These are phyloP conservation scores for Artemisia argyi DNA, from an alignment of 129 eudicot genomes.

Conservation along the genomic window DNA sequence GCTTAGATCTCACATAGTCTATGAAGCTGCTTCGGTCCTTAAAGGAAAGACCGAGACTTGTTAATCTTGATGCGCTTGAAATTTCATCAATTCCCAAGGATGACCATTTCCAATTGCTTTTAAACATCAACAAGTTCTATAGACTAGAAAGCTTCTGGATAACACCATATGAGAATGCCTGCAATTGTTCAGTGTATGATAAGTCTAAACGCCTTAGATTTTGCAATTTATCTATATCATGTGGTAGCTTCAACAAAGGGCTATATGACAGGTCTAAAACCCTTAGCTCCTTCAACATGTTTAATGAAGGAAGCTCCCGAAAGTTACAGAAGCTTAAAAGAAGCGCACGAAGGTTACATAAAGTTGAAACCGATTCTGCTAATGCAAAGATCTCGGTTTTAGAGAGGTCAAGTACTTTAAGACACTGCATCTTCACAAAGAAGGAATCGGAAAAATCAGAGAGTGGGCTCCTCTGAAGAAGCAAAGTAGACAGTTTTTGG, in stretches of 20 bases:
- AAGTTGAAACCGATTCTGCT: slow-evolving; percentile 37
- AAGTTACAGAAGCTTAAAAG: slow-evolving; percentile 26
- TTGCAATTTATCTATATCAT: slow-evolving; percentile 27
- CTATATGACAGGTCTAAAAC: slow-evolving; percentile 36
- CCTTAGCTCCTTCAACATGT: slow-evolving; percentile 32
- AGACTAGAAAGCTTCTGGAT: slow-evolving; percentile 35
- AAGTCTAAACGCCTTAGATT: slow-evolving; percentile 40
- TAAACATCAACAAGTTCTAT: slow-evolving; percentile 37
- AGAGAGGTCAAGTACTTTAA: slow-evolving; percentile 46
- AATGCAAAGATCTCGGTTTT: slow-evolving; percentile 26
- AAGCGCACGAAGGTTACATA: slow-evolving; percentile 33
- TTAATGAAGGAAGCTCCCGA: slow-evolving; percentile 34
- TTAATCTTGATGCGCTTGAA: slow-evolving; percentile 23
- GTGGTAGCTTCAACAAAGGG: slow-evolving; percentile 26
- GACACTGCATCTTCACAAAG: slow-evolving; percentile 36
- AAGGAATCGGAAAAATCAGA: slow-evolving; percentile 26
- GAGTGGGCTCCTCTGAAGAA: slow-evolving; percentile 38
- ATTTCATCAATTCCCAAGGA: slow-evolving; percentile 31
- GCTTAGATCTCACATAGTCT: slow-evolving; percentile 39
- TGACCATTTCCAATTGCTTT: slow-evolving; percentile 40
- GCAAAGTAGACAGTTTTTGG: slow-evolving; percentile 39
- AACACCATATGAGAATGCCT: slow-evolving; percentile 27
- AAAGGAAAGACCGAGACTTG: slow-evolving; percentile 38
- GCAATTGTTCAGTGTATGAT: slow-evolving; percentile 35
- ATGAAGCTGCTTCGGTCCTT: slow-evolving; percentile 35